phyloP scores from a whole-genome alignment of 2,329 filamentous ascomycete species.

The Beauveria sp. region DNA sequence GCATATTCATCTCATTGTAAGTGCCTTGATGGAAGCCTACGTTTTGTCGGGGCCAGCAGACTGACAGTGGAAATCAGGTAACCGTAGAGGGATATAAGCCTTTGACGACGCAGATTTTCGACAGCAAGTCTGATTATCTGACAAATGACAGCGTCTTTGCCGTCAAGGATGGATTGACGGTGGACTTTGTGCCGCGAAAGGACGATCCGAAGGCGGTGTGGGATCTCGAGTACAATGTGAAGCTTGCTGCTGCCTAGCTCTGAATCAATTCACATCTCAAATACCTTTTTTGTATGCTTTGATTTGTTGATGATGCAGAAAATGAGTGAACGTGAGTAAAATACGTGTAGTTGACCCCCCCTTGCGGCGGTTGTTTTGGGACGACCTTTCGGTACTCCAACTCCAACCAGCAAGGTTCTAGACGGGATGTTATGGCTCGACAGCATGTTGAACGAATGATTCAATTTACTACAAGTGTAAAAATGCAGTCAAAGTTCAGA shows the following conservation, averaged over 20 bases:
- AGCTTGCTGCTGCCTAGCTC: slow-evolving; percentile 27
- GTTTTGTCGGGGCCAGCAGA: too few species aligned
- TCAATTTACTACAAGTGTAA: background rate
- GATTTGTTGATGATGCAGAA: background rate
- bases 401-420: too few species aligned
- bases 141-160: slow-evolving; percentile 44
- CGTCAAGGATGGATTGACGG: slow-evolving; percentile 42
- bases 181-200: slow-evolving; percentile 31
- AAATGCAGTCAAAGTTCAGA: background rate
- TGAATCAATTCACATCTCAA: background rate
- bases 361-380: too few species aligned
- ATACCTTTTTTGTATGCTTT: background rate
- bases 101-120: slow-evolving; percentile 69
- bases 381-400: too few species aligned
- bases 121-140: slow-evolving; percentile 56
- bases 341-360: too few species aligned
- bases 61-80: slow-evolving; percentile 19
- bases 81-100: slow-evolving; percentile 53
- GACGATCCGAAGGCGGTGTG: slow-evolving; percentile 41
- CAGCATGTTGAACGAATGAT: too few species aligned
- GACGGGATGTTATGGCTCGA: too few species aligned
- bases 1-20: slow-evolving; percentile 30
- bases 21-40: background rate
- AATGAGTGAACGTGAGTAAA: too few species aligned
- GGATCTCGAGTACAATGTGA: slow-evolving; percentile 56